Conservation (phyloP, 2,329 filamentous ascomycete species). For the Alternaria solani region DNA sequence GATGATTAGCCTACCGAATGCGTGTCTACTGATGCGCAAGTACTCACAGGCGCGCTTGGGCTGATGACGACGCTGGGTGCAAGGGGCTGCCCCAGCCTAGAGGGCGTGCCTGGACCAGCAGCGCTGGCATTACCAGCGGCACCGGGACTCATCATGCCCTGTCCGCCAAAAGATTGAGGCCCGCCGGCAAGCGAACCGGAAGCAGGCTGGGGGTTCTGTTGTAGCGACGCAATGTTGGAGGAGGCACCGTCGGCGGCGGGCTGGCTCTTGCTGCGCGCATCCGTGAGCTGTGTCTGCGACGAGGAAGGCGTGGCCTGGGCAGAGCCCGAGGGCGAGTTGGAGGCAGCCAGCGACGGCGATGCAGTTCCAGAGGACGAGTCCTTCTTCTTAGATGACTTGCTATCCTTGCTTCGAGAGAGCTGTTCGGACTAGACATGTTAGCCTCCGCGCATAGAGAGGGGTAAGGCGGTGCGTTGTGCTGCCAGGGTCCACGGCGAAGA, state of each 20-base stretch:
- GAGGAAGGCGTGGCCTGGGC: constrained; percentile 81
- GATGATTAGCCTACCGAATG: constrained; percentile 9
- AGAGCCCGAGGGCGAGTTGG: constrained; percentile 67
- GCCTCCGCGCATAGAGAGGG: constrained; percentile 48
- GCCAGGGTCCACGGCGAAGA: constrained; percentile 31
- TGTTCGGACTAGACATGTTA: constrained; percentile 72
- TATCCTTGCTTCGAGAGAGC: constrained; percentile 89
- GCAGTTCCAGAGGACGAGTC: constrained; percentile 72
- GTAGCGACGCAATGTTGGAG: constrained; percentile 34
- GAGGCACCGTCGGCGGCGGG: constrained; percentile 54
- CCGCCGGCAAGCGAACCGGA: constrained; percentile 40
- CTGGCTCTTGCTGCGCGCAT: constrained; percentile 82
- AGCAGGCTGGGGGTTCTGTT: constrained; percentile 43
- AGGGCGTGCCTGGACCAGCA: constrained; percentile 63
- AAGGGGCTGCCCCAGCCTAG: constrained; percentile 67
- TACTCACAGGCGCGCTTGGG: constrained; percentile 76
- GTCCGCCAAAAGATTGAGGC: constrained; percentile 45
- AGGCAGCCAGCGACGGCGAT: constrained; percentile 72
- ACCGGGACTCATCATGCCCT: constrained; percentile 41
- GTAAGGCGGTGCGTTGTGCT: constrained; percentile 29
- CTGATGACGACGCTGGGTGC: constrained; percentile 93
- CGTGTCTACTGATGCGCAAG: background rate
- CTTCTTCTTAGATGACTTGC: constrained; percentile 78
- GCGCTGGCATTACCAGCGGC: constrained; percentile 59
- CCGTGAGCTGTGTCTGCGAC: constrained; percentile 85